phyloP scores from a whole-genome alignment of 2,329 filamentous ascomycete species.

The Amylocarpus encephaloides region DNA sequence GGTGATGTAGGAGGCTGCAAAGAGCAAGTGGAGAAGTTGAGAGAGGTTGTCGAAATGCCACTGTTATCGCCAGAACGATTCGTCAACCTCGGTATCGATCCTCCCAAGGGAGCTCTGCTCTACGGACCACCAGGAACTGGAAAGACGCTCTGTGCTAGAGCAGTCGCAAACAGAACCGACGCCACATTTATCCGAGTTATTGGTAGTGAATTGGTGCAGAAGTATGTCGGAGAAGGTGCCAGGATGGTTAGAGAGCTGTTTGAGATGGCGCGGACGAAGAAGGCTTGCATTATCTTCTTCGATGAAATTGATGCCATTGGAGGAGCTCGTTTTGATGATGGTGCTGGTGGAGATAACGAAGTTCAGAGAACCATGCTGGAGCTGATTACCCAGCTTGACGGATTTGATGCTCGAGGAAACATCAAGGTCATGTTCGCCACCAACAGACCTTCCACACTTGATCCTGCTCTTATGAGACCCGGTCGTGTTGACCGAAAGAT shows the following conservation, averaged over 20 bases:
- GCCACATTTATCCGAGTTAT: conserved; percentile 99
- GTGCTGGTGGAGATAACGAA: conserved; percentile 94
- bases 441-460: conserved; percentile 89
- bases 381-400: conserved; percentile 92
- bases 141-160: conserved; percentile 95
- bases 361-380: conserved; percentile 98
- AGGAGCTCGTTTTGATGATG: conserved; percentile 92
- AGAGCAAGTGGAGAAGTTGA: conserved; percentile 97
- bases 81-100: conserved; percentile 97
- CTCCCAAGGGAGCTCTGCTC: conserved; percentile 91
- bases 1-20: conserved; percentile 98
- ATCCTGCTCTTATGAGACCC: conserved; percentile 94
- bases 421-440: conserved; percentile 99
- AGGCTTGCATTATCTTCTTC: conserved; percentile 99
- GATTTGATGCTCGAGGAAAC: conserved; percentile 93
- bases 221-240: conserved; percentile 97
- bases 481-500: conserved; percentile 98
- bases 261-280: conserved; percentile 99
- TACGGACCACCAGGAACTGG: conserved; percentile 98
- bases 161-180: conserved; percentile 95
- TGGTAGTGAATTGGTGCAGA: conserved; percentile 94
- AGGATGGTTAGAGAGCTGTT: conserved; percentile 98
- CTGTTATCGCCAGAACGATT: conserved; percentile 94
- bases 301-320: conserved; percentile 97
- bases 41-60: conserved; percentile 98